Percentiles rank a stretch among this genome's conserved stretches.
These are phyloP conservation scores for Leishmania gerbilli DNA, from an alignment of 208 protist species.

Conservation along the genomic window DNA sequence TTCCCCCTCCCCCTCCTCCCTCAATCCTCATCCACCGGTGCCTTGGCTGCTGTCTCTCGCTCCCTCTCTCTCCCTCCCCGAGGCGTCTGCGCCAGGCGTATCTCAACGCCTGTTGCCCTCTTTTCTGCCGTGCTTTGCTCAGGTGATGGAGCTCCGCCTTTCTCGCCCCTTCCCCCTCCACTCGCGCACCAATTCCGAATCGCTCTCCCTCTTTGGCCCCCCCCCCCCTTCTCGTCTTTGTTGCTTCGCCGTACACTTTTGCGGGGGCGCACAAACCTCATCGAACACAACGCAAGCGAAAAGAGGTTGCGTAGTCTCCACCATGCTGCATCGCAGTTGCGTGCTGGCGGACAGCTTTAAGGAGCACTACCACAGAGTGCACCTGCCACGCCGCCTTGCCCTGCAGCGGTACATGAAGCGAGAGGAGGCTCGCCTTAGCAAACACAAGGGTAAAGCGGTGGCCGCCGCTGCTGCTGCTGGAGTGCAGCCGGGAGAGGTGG, in stretches of 20 bases:
- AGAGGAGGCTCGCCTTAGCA: constrained; percentile 40
- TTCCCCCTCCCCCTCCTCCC: not conserved
- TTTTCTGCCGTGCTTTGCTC: not conserved
- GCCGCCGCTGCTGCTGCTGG: constrained; percentile 7
- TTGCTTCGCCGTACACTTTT: not conserved
- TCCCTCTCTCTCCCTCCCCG: not conserved
- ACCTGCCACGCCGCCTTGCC: constrained; percentile 77
- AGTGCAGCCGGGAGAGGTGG: constrained; percentile 38
- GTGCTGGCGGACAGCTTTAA: constrained; percentile 78
- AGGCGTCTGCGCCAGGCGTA: not conserved
- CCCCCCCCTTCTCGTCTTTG: not conserved
- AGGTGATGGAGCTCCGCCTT: not conserved
- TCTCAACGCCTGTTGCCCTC: not conserved
- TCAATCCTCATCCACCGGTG: not conserved
- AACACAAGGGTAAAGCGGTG: constrained; percentile 22
- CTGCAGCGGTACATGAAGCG: constrained; percentile 72
- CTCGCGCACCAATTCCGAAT: not conserved
- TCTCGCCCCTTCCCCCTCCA: not conserved
- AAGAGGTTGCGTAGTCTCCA: not conserved
- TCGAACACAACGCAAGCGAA: too few species aligned
- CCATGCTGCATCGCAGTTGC: constrained; percentile 66
- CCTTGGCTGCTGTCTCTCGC: not conserved
- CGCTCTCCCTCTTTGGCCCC: not conserved
- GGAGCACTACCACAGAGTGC: constrained; percentile 90
- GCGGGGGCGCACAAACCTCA: not conserved